These are phyloP conservation scores for Microsporum ferrugineum DNA, from an alignment of 2,329 filamentous ascomycete genomes.

Conservation along the genomic window DNA sequence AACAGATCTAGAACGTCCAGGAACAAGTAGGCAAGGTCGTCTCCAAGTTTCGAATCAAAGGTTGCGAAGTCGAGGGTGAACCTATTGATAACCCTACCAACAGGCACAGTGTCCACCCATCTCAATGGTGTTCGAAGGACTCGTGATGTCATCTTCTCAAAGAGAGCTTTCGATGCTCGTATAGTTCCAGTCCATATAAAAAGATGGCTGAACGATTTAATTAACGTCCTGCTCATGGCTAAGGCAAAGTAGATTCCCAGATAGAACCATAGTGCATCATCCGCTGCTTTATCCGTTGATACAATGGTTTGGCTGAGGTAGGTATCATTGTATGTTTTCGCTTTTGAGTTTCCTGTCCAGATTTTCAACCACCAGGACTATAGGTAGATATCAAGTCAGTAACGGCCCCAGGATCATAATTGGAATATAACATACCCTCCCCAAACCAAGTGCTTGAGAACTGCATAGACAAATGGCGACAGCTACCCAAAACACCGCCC, in stretches of 20 bases:
- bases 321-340: neutral
- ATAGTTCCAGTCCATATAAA: constrained; percentile 69
- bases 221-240: constrained; percentile 48
- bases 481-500: constrained; percentile 1
- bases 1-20: neutral
- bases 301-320: neutral
- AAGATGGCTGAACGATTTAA: constrained; percentile 51
- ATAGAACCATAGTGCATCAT: constrained; percentile 10
- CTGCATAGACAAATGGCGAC: neutral
- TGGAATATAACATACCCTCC: neutral
- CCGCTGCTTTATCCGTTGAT: neutral
- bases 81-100: constrained; percentile 83
- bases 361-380: constrained; percentile 5
- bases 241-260: constrained; percentile 52
- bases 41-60: constrained; percentile 44
- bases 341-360: neutral
- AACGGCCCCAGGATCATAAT: neutral
- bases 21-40: neutral
- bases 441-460: neutral
- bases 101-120: constrained; percentile 82
- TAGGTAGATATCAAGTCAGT: neutral
- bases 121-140: constrained; percentile 75
- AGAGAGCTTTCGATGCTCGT: constrained; percentile 63
- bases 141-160: constrained; percentile 57
- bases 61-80: constrained; percentile 84